These are phyloP conservation scores for Russula lepida DNA, from an alignment of 768 basidiomycete species.

Conservation along the genomic window DNA sequence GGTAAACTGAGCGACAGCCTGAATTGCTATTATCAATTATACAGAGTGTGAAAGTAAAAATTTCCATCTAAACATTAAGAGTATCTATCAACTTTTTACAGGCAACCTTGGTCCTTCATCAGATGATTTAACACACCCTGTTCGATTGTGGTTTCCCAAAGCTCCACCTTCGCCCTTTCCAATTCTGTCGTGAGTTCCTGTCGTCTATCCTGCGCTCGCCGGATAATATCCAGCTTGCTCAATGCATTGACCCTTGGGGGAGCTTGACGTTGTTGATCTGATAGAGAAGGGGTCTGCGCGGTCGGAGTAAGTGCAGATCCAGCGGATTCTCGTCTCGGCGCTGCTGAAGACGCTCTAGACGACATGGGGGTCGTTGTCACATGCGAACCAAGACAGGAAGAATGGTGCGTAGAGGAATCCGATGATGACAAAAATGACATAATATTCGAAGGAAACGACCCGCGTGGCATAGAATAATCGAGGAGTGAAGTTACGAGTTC, in stretches of 20 bases:
- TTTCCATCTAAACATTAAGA: neutral
- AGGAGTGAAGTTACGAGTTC: constrained; percentile 27
- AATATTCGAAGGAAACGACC: neutral
- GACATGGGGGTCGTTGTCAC: neutral
- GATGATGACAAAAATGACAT: neutral
- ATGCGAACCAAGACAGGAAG: neutral
- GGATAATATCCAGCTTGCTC: constrained; percentile 40
- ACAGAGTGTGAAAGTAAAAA: neutral
- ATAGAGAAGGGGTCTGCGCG: constrained; percentile 19
- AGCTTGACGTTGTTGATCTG: constrained; percentile 16
- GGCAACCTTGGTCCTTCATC: constrained; percentile 26
- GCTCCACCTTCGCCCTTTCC: constrained; percentile 49
- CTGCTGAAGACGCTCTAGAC: constrained; percentile 7
- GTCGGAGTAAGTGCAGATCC: constrained; percentile 2
- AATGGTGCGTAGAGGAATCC: neutral
- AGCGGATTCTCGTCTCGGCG: neutral
- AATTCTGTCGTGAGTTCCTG: constrained; percentile 46
- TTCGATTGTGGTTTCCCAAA: constrained; percentile 71
- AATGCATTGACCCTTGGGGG: constrained; percentile 14
- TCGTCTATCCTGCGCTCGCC: constrained; percentile 46
- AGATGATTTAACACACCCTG: constrained; percentile 52
- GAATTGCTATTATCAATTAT: neutral
- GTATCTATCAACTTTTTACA: constrained; percentile 1
- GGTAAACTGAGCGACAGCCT: neutral
- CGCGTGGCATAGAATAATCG: constrained; percentile 2